phyloP scores from a whole-genome alignment of 345 rosid species.

The Gossypium australe region DNA sequence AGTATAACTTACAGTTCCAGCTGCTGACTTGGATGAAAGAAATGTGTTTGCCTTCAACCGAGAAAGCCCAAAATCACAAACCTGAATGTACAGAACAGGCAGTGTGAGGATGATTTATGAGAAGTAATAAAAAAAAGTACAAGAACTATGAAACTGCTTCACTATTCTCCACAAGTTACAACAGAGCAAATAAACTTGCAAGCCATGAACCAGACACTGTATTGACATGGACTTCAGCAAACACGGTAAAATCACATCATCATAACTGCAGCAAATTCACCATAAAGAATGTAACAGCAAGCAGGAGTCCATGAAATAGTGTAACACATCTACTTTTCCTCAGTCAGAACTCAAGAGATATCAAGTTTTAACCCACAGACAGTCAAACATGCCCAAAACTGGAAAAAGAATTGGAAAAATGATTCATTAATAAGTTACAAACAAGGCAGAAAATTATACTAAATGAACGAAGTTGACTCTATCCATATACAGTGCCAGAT shows the following conservation, averaged over 20 bases:
- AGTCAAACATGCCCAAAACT: background rate
- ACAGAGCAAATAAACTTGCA: constrained; percentile 2
- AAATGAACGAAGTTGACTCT: background rate
- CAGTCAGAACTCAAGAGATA: background rate
- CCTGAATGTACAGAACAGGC: constrained; percentile 39
- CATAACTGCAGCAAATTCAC: background rate
- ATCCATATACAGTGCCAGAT: background rate
- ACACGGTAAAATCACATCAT: background rate
- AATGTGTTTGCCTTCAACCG: constrained; percentile 93
- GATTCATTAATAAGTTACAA: background rate
- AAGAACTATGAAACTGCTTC: background rate
- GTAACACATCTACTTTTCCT: constrained; percentile 1
- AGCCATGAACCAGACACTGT: background rate
- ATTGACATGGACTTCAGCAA: background rate
- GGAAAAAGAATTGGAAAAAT: background rate
- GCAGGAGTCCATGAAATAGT: background rate
- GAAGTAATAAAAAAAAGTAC: background rate
- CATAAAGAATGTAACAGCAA: background rate
- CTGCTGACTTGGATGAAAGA: constrained; percentile 97
- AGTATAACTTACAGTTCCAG: constrained; percentile 88
- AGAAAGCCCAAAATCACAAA: constrained; percentile 98
- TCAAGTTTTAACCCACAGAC: background rate
- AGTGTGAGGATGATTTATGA: constrained; percentile 11
- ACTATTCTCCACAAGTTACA: background rate
- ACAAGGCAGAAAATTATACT: background rate